Evolutionary conservation across 257 asterid species (phyloP).

Genomic region (Przewalskia tangutica): DNA sequence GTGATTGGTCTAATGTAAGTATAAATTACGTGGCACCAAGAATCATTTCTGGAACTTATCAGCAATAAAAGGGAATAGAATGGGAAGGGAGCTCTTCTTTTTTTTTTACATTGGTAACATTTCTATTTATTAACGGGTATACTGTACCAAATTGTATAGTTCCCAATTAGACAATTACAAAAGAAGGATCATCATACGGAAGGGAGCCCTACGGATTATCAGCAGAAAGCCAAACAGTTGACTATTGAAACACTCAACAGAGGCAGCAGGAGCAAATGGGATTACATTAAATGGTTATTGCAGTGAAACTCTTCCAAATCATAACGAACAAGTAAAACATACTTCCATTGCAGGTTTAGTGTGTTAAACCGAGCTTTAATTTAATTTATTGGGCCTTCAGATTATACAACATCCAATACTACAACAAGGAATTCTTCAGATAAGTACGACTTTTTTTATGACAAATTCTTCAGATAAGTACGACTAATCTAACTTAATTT

Average conservation of each 20-base stretch:
- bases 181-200: too few relatives aligned
- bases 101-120: too few relatives aligned
- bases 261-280: neutral
- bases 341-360: neutral
- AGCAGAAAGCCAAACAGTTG: neutral
- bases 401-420: neutral
- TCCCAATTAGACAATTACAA: too few relatives aligned
- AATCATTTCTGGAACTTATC: neutral
- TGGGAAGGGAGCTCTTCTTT: neutral
- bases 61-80: neutral
- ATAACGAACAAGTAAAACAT: neutral
- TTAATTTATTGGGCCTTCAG: neutral
- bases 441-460: neutral
- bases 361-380: neutral
- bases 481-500: neutral
- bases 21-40: neutral
- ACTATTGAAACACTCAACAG: neutral
- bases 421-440: neutral
- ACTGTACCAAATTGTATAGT: too few relatives aligned
- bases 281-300: neutral
- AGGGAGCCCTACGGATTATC: neutral
- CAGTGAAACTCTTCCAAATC: neutral
- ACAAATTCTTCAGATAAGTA: neutral
- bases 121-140: too few relatives aligned
- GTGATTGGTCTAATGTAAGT: neutral